Evolutionary conservation across 805 yeast species (phyloP), one percentile per base, ranked within the genome.

Genomic region (Lachancea thermotolerans): DNA sequence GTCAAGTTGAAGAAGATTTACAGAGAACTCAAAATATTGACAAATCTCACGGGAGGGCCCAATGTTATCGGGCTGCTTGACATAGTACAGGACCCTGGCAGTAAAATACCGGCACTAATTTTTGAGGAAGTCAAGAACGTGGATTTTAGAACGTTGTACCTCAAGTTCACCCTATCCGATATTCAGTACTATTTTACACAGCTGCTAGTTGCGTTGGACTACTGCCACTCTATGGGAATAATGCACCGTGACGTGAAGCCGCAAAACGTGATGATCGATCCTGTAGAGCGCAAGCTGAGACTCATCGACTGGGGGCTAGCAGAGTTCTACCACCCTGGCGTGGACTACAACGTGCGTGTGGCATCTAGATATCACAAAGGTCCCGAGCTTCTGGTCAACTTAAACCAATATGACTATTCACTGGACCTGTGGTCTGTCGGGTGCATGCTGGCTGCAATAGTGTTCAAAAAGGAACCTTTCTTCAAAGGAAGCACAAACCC

Each of bases 231-330:
- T 5, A 85, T 85, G 82, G 97, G 97, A 32, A 87, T 90, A 52
- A 88, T 88, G 83, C 96, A 88, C 66, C 73, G 96, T 62, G 96
- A 88, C 66, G 96, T 88, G 41, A 88, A 88, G 62, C 96, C 96
- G 10, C 96, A 88, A 64, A 88, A 88, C 59, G 87, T 88, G 37
- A 88, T 88, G 95, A 88, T 88, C 54, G 95, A 89, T 66, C 95
- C 88, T 49, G 68, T 72, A 38, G 59, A 66, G 42, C 75, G 74
- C 53, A 68, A 71, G 35, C 68, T 89, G 58, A 75, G 91, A 55
- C 75, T 89, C 45, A 89, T 89, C 52, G 96, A 89, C 68, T 89
- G 96, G 96, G 96, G 96, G 12, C 69, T 89, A 49, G 96, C 96
- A 7, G 96, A 89, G 63, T 89, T 85, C 60, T 89, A 89, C 65